Evolutionary conservation across 164 flowering plant genomes (phyloP), one percentile per base, ranked within the genome.

Genomic region (Vitis rotundifolia): DNA sequence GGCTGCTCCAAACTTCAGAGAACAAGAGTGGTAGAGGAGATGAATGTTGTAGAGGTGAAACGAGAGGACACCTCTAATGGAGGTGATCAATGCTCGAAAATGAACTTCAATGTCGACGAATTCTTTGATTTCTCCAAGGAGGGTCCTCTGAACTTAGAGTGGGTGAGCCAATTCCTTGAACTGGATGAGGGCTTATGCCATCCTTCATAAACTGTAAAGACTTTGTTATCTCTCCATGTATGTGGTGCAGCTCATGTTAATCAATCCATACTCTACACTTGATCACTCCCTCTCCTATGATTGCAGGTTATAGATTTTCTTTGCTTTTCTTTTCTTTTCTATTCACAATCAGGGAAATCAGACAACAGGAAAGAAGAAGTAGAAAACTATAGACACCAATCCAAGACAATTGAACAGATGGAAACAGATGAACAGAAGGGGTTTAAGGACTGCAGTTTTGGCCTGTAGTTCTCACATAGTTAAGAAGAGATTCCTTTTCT

Each of bases 81-180:
- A 47, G 53, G 15, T 37, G 63, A 68, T 28, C 63, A 74, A 22
- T 22, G 26, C 47, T 63, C 75, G 14, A 66, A 61, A 1, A 16
- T 28, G 8, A 61, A 61, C 56, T 71, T 75, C 28, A 62, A 77
- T 66, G 77, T 75, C 1, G 85, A 84, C 61, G 80, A 78, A 8
- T 82, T 82, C 70, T 82, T 82, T 67, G 82, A 82, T 77, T 79
- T 81, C 74, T 79, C 85, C 61, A 67, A 71, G 16, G 82, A 81
- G 58, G 74, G 72, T 51, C 77, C 85, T 14, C 44, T 76, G 4
- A 77, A 73, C 65, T 72, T 80, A 28, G 80, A 84, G 64, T 84
- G 87, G 87, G 73, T 81, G 13, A 72, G 69, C 61, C 64, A 62
- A 10, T 80, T 80, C 44, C 60, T 82, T 55, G 75, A 74, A 64